Conservation (phyloP, 306 rosid species). For the Clitoria ternatea region DNA sequence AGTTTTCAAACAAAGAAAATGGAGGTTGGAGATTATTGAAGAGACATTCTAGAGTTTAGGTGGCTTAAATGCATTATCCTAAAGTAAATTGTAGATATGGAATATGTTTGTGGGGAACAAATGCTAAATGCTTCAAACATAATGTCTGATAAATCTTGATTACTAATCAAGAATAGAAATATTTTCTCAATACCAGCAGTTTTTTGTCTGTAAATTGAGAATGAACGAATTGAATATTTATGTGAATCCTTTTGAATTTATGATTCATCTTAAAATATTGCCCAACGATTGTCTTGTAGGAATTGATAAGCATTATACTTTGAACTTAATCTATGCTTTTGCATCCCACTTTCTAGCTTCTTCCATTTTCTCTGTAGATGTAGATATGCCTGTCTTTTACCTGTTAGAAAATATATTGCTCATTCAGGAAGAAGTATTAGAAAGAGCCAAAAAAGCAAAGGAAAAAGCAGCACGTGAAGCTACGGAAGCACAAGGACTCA, state of each 20-base stretch:
- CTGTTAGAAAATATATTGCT: conserved; percentile 9
- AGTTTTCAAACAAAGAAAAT: not conserved
- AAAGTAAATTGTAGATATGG: not conserved
- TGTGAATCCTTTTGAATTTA: not conserved
- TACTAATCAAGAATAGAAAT: not conserved
- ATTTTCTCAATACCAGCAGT: not conserved
- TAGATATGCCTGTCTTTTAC: not conserved
- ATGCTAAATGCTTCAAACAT: not conserved
- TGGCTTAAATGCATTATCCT: not conserved
- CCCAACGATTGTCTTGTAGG: not conserved
- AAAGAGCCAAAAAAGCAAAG: conserved; percentile 76
- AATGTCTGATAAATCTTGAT: not conserved
- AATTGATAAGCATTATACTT: not conserved
- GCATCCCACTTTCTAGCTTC: not conserved
- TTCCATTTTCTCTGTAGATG: not conserved
- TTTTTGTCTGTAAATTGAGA: not conserved
- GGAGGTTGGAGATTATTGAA: not conserved
- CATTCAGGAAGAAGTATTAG: conserved; percentile 76
- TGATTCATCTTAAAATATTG: not conserved
- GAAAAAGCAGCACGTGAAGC: conserved; percentile 86
- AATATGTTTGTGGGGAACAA: not conserved
- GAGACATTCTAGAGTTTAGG: not conserved
- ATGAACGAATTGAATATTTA: not conserved
- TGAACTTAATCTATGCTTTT: not conserved
- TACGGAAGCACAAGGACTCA: conserved; percentile 47